Percentiles rank a stretch among this genome's conserved stretches.
These are phyloP conservation scores for Dictyostelium citrinum DNA, from an alignment of 78 protist genomes.

Conservation along the genomic window DNA sequence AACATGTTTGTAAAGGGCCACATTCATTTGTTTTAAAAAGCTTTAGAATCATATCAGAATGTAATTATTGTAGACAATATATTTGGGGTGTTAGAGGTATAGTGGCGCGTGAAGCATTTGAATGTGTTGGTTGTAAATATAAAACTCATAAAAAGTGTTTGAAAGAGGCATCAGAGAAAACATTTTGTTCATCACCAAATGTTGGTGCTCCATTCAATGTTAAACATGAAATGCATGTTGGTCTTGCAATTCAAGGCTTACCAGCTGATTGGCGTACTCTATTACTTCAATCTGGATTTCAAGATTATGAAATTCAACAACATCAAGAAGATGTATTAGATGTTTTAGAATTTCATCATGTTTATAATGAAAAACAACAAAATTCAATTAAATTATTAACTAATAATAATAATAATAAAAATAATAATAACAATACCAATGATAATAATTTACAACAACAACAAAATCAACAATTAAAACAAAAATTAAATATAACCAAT, in stretches of 20 bases:
- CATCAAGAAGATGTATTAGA: slow-evolving; percentile 78
- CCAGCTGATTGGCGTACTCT: slow-evolving; percentile 51
- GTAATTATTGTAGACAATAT: slow-evolving; percentile 54
- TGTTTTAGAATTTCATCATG: slow-evolving; percentile 77
- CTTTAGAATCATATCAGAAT: slow-evolving; percentile 48
- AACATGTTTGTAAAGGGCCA: slow-evolving; percentile 19
- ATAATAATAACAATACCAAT: background rate
- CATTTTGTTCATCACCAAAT: slow-evolving; percentile 33
- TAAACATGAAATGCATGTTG: slow-evolving; percentile 84
- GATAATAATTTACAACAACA: background rate
- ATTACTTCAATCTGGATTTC: slow-evolving; percentile 62
- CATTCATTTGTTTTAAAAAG: slow-evolving; percentile 61
- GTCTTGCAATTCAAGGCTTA: slow-evolving; percentile 77
- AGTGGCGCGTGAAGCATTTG: slow-evolving; percentile 58
- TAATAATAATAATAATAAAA: background rate
- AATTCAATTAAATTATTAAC: background rate
- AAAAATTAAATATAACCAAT: background rate
- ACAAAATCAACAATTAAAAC: background rate
- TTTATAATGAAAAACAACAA: slow-evolving; percentile 36
- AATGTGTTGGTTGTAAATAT: slow-evolving; percentile 78
- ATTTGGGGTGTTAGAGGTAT: slow-evolving; percentile 78
- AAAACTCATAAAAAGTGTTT: slow-evolving; percentile 66
- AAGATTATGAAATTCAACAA: slow-evolving; percentile 72
- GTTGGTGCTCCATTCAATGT: slow-evolving; percentile 86
- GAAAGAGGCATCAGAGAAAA: slow-evolving; percentile 33